Conservation (phyloP, 2,329 filamentous ascomycete species). For the Ophiostoma pallidulum region DNA sequence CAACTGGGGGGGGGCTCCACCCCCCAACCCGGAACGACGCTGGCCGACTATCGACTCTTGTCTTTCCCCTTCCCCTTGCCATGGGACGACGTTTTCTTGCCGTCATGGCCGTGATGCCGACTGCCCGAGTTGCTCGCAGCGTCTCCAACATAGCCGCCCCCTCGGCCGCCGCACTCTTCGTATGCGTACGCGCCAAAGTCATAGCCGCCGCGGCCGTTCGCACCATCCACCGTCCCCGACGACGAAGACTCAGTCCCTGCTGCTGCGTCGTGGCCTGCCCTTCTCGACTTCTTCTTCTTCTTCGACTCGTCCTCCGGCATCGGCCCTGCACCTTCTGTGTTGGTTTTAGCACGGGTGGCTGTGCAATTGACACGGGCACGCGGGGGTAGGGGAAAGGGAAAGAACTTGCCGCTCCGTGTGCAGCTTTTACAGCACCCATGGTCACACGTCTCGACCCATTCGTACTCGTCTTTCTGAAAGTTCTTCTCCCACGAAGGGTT, state of each 20-base stretch:
- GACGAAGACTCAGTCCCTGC: not conserved
- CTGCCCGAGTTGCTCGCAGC: not conserved
- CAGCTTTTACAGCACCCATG: slow-evolving; percentile 45
- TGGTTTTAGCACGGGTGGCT: not conserved
- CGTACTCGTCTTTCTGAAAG: slow-evolving; percentile 24
- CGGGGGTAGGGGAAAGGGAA: no score
- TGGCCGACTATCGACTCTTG: not conserved
- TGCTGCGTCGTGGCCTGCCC: not conserved
- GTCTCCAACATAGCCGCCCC: not conserved
- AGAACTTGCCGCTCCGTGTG: slow-evolving; percentile 32
- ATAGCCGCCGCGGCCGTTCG: not conserved
- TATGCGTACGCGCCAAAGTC: not conserved
- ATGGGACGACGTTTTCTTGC: slow-evolving; percentile 3
- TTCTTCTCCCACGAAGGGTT: slow-evolving; percentile 25
- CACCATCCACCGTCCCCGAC: not conserved
- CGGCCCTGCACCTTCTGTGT: slow-evolving; percentile 13
- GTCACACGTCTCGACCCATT: slow-evolving; percentile 36
- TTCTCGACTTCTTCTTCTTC: slow-evolving; percentile 12
- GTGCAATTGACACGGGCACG: no score
- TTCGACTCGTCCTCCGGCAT: slow-evolving; percentile 13
- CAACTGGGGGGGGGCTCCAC: no score
- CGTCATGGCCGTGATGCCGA: not conserved
- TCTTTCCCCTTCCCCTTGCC: not conserved
- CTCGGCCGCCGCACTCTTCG: not conserved
- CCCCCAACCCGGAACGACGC: no score